phyloP scores from a whole-genome alignment of 495 filamentous ascomycete genomes.

The Cercophora samala region DNA sequence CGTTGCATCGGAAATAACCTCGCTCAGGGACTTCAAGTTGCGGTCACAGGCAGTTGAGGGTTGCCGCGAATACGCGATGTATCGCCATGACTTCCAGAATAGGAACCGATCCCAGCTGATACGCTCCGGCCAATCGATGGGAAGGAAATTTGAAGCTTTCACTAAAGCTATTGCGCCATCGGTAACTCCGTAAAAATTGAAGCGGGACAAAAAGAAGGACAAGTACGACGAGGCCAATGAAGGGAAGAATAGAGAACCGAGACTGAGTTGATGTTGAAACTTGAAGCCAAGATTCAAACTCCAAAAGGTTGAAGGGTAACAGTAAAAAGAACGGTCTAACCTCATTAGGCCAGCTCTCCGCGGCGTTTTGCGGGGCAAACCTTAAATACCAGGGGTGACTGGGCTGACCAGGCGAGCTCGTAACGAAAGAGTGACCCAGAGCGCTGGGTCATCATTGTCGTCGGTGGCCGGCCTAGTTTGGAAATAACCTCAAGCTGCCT shows the following conservation, averaged over 20 bases:
- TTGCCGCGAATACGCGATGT: background rate
- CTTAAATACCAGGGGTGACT: conserved; percentile 9
- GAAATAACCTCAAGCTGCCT: background rate
- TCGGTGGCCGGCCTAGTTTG: background rate
- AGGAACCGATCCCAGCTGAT: background rate
- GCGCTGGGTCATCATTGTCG: background rate
- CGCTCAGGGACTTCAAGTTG: background rate
- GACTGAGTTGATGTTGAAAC: background rate
- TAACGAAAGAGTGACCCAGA: background rate
- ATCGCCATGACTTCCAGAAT: conserved; percentile 1
- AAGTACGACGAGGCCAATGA: no score
- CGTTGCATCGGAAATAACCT: background rate
- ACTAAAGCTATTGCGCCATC: background rate
- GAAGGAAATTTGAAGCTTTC: background rate
- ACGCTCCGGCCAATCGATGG: background rate
- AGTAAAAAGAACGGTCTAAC: background rate
- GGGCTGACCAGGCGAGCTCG: conserved; percentile 5
- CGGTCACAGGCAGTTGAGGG: background rate
- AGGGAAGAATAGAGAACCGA: no score
- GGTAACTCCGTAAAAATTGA: background rate
- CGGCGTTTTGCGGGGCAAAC: conserved; percentile 1
- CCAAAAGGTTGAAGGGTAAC: no score
- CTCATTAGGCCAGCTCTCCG: background rate
- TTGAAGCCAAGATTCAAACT: no score
- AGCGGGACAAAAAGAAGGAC: background rate